These are phyloP conservation scores for Chrysanthemum makinoi DNA, from an alignment of 129 eudicot genomes.

Conservation along the genomic window DNA sequence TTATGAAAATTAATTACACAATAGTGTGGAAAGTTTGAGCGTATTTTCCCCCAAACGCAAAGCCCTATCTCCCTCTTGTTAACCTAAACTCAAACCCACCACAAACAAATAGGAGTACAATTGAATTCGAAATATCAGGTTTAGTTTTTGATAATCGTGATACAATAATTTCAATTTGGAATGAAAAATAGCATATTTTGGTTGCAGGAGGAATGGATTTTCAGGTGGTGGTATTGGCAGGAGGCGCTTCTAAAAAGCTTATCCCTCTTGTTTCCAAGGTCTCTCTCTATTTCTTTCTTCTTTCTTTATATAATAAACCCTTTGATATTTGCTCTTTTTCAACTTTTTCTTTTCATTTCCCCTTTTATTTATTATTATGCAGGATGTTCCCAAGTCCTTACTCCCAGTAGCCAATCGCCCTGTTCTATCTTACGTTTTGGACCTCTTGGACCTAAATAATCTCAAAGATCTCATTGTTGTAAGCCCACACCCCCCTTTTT, in stretches of 20 bases:
- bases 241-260: conserved; percentile 80
- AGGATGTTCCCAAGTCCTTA: conserved; percentile 91
- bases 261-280: conserved; percentile 95
- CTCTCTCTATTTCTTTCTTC: not conserved
- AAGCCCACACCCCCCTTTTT: conserved; percentile 9
- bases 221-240: conserved; percentile 92
- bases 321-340: not conserved
- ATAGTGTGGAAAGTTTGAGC: too few relatives aligned
- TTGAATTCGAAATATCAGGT: too few relatives aligned
- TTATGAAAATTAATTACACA: too few relatives aligned
- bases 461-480: conserved; percentile 87
- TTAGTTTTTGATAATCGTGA: too few relatives aligned
- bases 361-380: conserved; percentile 11
- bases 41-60: too few relatives aligned
- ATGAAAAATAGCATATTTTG: too few relatives aligned
- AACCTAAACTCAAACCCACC: too few relatives aligned
- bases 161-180: too few relatives aligned
- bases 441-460: conserved; percentile 72
- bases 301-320: not conserved
- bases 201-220: conserved; percentile 62
- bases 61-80: too few relatives aligned
- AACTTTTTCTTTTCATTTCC: too few relatives aligned
- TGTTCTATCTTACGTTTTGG: conserved; percentile 74
- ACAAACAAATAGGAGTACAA: too few relatives aligned
- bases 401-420: conserved; percentile 97